A percentile compares a stretch with the other conserved stretches of the same genome.
These are phyloP conservation scores for Cryptosporidium sp. DNA, from an alignment of 169 alveolate genomes.

Conservation along the genomic window DNA sequence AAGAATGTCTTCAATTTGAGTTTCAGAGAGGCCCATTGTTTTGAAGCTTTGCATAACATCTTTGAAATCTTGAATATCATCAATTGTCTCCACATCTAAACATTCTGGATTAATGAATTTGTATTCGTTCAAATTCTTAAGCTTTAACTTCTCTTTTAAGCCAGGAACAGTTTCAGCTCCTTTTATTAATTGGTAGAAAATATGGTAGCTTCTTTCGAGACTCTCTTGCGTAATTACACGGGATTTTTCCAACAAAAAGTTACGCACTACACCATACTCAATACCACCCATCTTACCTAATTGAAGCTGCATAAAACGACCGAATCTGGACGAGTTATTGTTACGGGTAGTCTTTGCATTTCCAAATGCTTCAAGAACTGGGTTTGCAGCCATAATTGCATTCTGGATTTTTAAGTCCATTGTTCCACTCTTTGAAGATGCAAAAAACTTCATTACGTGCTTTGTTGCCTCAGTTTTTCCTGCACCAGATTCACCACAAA, in stretches of 20 bases:
- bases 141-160: conserved; percentile 83
- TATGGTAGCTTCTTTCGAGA: conserved; percentile 96
- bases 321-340: conserved; percentile 97
- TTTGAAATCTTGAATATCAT: conserved; percentile 93
- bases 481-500: conserved; percentile 98
- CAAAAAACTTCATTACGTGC: conserved; percentile 92
- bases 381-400: conserved; percentile 94
- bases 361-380: conserved; percentile 98
- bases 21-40: conserved; percentile 89
- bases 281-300: conserved; percentile 90
- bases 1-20: conserved; percentile 88
- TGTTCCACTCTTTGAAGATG: conserved; percentile 84
- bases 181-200: conserved; percentile 93
- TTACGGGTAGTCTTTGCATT: conserved; percentile 98
- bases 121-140: conserved; percentile 82
- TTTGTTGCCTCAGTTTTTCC: conserved; percentile 99
- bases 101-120: conserved; percentile 88
- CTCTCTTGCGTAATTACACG: conserved; percentile 94
- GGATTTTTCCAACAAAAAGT: conserved; percentile 95
- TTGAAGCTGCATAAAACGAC: conserved; percentile 94
- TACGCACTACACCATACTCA: conserved; percentile 90
- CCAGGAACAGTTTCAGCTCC: conserved; percentile 88
- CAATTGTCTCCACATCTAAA: conserved; percentile 90
- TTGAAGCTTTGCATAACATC: conserved; percentile 92
- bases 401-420: conserved; percentile 83